Evolutionary conservation across 768 basidiomycete species (phyloP), one percentile per base, ranked within the genome.

Genomic region (Phlebiopsis gigantea): DNA sequence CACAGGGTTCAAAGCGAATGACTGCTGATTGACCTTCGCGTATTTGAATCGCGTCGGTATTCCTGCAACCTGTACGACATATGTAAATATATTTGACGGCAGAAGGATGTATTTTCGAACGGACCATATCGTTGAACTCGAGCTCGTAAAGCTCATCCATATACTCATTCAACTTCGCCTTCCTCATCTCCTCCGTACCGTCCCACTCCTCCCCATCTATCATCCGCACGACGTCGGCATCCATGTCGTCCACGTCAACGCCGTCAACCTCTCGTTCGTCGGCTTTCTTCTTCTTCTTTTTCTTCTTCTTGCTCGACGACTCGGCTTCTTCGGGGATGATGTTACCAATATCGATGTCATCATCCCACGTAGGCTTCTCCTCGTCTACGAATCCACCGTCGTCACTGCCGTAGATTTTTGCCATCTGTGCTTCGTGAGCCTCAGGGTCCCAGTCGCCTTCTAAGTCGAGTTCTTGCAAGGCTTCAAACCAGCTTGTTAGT

Each of bases 31-130:
- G 30, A 88, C 82, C 43, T 84, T 77, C n/a, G 82, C 76, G 68
- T 99, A 99, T 69, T 89, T 87, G 81, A 99, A 99, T 10, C 93
- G 87, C 0, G 94, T 98, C 1, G 93, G 87, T 66, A 94, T 74
- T 67, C 86, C 91, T 6, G 85, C 94, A 50, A 96, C 86, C 95
- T 95, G 65, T 22, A 61, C 14, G 15, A 50, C 8, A 31, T 30
- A 57, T 10, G 34, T 39, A 17, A 39, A 9, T 39, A n/a, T n/a
- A n/a, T n/a, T n/a, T n/a, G 49, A 42, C 29, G 26, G 22, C 34
- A 9, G 34, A 39, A 39, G 34, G 34, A 9, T 3, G 34, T 9
- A 9, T 12, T 49, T 53, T 53, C 15, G 5, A 7, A 76, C 86
- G 65, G 58, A 94, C 95, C 76, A 98, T 82, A 65, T 96, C 95